phyloP scores from a whole-genome alignment of 1,284 basidiomycete genomes.

The Boletus hoseneyae region DNA sequence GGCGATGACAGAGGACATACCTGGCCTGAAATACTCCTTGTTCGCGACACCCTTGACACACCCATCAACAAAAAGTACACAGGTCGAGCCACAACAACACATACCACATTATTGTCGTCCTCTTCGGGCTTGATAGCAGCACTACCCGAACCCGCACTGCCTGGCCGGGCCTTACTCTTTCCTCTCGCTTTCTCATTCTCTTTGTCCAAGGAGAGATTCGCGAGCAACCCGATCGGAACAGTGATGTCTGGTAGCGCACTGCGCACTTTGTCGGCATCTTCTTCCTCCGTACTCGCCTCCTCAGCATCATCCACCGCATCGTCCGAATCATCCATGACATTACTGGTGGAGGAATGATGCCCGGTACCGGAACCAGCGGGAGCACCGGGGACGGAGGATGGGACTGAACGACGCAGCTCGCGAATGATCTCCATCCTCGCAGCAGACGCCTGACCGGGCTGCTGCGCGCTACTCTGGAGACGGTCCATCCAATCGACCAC shows the following conservation, averaged over 20 bases:
- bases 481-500: constrained; percentile 69
- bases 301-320: constrained; percentile 27
- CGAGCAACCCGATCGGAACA: constrained; percentile 71
- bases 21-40: constrained; percentile 78
- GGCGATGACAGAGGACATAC: constrained; percentile 32
- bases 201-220: constrained; percentile 62
- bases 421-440: constrained; percentile 29
- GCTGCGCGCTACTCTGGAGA: constrained; percentile 38
- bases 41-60: constrained; percentile 60
- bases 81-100: constrained; percentile 24
- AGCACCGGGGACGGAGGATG: not conserved
- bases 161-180: constrained; percentile 28
- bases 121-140: constrained; percentile 36
- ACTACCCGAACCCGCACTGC: constrained; percentile 10
- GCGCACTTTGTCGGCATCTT: constrained; percentile 42
- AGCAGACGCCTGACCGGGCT: constrained; percentile 22
- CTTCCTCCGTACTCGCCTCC: constrained; percentile 27
- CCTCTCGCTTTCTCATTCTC: constrained; percentile 38
- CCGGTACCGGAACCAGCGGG: not conserved
- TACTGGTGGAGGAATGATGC: not conserved
- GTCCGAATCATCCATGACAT: constrained; percentile 12
- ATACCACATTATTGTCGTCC: constrained; percentile 65
- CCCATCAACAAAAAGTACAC: constrained; percentile 28
- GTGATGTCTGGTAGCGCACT: constrained; percentile 59
- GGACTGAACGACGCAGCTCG: constrained; percentile 28